Base-by-base conservation (phyloP, 2,329 filamentous ascomycete genomes). In the Fusarium anthophilum region DNA sequence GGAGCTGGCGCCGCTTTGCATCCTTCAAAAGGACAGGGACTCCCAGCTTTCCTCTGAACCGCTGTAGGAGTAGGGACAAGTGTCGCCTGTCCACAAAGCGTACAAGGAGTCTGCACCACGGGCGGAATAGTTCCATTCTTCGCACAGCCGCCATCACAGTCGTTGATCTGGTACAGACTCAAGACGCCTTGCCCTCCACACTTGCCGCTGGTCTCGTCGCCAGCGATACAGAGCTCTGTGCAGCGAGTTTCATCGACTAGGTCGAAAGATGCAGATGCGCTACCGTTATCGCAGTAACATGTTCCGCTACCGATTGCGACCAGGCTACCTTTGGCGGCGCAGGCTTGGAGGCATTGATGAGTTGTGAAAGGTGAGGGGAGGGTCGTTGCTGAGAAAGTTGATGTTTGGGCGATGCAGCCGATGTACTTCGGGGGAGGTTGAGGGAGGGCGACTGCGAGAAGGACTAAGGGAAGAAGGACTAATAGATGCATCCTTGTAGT, bases 381-480 rank as follows among this genome's bases (percentile, higher is more conserved):
- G 17, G 70, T 38, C 26, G 48, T 39, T 44, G 67, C 37, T 30
- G 73, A 57, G 47, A 81, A 81, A 18, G 54, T 39, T 17, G 63
- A 35, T 9, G 69, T 61, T 8, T 45, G 57, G 70, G 76, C 47
- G 53, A 78, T 75, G 75, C 81, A 82, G 64, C 79, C 81, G 61
- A 80, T 57, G 64, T 79, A 80, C 48, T 76, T 58, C 64, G 74
- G 78, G 18, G 53, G 62, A 14, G 57, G 66, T 39, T 58, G 56
- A 18, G 44, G 61, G 30, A 51, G 76, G 64, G 71, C 63, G 8
- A 62, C 45, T 58, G 72, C 70, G 43, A 70, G 66, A 39, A 70
- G 63, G 37, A 82, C 41, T n/a, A 82, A 64, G 70, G 59, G 63
- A 41, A 77, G 43, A 2, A 76, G n/a, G 32, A 66, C 32, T 10